A percentile compares a stretch with the other conserved stretches of the same genome.
Evolutionary conservation across 2,329 filamentous ascomycete genomes (phyloP).

Genomic region (Didymella pinodella): DNA sequence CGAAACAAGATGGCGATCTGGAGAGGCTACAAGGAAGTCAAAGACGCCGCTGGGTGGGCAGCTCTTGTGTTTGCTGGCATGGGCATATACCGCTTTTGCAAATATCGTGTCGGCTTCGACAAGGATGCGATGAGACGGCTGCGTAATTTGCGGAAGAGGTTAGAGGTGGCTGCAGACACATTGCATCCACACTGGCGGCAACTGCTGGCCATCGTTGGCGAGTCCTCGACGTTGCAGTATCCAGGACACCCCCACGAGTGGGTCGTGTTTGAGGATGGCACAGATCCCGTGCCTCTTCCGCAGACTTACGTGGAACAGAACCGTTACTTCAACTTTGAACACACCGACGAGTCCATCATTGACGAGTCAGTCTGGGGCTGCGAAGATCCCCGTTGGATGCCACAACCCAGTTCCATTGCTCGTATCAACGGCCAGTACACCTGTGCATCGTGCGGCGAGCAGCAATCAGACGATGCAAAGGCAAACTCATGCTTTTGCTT

Average conservation of each 20-base stretch:
- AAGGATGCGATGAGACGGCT: slow-evolving; percentile 60
- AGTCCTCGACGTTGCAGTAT: slow-evolving; percentile 52
- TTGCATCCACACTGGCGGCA: slow-evolving; percentile 62
- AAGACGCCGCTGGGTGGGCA: slow-evolving; percentile 64
- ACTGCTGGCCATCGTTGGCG: slow-evolving; percentile 58
- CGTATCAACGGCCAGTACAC: slow-evolving; percentile 42
- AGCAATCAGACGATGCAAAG: slow-evolving; percentile 60
- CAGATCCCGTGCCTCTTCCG: slow-evolving; percentile 54
- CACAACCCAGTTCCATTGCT: slow-evolving; percentile 39
- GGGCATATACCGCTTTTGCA: slow-evolving; percentile 67
- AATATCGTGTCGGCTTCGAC: slow-evolving; percentile 64
- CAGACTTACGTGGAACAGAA: slow-evolving; percentile 60
- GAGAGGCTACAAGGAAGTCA: slow-evolving; percentile 67
- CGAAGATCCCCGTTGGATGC: slow-evolving; percentile 59
- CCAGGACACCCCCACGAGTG: slow-evolving; percentile 62
- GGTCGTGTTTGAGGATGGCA: slow-evolving; percentile 58
- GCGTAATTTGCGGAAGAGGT: slow-evolving; percentile 54
- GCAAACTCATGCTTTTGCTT: slow-evolving; percentile 63
- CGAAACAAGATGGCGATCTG: slow-evolving; percentile 63
- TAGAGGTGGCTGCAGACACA: slow-evolving; percentile 64
- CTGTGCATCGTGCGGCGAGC: slow-evolving; percentile 58
- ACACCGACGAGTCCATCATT: slow-evolving; percentile 60
- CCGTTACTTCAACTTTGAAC: slow-evolving; percentile 57
- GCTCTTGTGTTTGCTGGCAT: slow-evolving; percentile 65
- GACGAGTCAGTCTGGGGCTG: slow-evolving; percentile 59